Evolutionary conservation across 2,329 filamentous ascomycete genomes (phyloP).

Genomic region (Thielaviopsis punctulata): DNA sequence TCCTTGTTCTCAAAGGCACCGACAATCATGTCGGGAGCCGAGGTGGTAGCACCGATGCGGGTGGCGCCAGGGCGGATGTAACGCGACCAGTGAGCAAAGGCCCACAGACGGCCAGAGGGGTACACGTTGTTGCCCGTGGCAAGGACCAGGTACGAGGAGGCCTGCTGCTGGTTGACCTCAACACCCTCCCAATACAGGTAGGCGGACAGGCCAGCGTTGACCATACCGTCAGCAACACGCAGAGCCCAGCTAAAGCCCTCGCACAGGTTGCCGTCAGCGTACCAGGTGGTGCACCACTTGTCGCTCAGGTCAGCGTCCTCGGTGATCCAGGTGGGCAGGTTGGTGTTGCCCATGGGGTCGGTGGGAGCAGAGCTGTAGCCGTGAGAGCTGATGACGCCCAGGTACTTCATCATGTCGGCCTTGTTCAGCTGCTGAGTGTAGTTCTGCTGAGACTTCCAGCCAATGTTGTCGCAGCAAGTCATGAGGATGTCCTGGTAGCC

Average conservation of each 20-base stretch:
- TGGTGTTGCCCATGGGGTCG: slow-evolving; percentile 25
- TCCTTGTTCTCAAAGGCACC: slow-evolving; percentile 23
- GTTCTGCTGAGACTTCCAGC: slow-evolving; percentile 20
- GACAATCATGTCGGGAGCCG: slow-evolving; percentile 17
- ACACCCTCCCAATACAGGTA: slow-evolving; percentile 39
- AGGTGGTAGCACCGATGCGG: slow-evolving; percentile 17
- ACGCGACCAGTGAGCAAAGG: slow-evolving; percentile 24
- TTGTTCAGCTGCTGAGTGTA: not conserved
- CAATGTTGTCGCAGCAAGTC: slow-evolving; percentile 23
- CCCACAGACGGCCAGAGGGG: slow-evolving; percentile 21
- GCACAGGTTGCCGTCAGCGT: slow-evolving; percentile 25
- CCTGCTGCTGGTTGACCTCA: slow-evolving; percentile 17
- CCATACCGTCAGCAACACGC: slow-evolving; percentile 32
- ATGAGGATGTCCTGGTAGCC: slow-evolving; percentile 15
- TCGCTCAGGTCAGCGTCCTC: slow-evolving; percentile 31
- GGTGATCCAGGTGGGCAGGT: slow-evolving; percentile 31
- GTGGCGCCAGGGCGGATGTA: slow-evolving; percentile 23
- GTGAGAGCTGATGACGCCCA: slow-evolving; percentile 23
- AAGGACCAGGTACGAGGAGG: slow-evolving; percentile 17
- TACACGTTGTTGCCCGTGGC: not conserved
- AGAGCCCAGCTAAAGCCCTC: slow-evolving; percentile 40
- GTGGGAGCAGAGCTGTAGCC: slow-evolving; percentile 25
- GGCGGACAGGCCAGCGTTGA: slow-evolving; percentile 29
- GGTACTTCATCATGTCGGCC: slow-evolving; percentile 20
- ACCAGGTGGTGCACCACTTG: slow-evolving; percentile 29